Evolutionary conservation across 108 stramenopile genomes (phyloP).

Genomic region (Skeletonema grethae): DNA sequence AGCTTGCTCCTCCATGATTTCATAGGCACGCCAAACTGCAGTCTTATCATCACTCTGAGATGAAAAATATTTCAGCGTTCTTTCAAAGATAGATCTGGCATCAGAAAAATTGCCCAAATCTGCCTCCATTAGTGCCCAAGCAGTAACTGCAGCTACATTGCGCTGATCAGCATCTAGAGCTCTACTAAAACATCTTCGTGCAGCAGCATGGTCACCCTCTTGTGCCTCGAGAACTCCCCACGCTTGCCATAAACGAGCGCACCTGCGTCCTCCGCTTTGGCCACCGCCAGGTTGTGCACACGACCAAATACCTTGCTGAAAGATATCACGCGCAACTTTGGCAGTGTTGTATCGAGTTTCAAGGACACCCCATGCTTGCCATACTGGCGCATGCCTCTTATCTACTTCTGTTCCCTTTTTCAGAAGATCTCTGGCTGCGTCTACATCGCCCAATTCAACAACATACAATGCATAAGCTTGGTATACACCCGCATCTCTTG

Average conservation of each 20-base stretch:
- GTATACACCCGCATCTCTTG: constrained; percentile 82
- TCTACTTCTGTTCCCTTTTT: constrained; percentile 73
- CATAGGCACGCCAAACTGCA: constrained; percentile 74
- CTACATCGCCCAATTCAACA: constrained; percentile 81
- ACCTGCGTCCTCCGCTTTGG: constrained; percentile 82
- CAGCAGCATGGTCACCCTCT: constrained; percentile 81
- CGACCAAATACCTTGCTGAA: constrained; percentile 91
- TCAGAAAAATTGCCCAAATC: constrained; percentile 68
- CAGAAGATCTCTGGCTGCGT: constrained; percentile 78
- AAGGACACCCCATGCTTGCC: constrained; percentile 94
- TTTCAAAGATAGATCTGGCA: constrained; percentile 73
- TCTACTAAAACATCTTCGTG: constrained; percentile 82
- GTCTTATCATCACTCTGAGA: constrained; percentile 74
- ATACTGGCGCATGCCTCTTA: constrained; percentile 84
- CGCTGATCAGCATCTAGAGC: constrained; percentile 88
- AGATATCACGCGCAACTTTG: constrained; percentile 75
- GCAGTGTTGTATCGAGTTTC: constrained; percentile 79
- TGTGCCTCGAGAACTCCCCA: constrained; percentile 88
- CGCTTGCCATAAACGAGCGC: constrained; percentile 89
- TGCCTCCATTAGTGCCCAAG: constrained; percentile 86
- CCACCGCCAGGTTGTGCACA: constrained; percentile 82
- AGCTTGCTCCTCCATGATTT: constrained; percentile 80
- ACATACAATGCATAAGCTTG: constrained; percentile 90
- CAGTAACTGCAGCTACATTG: constrained; percentile 83
- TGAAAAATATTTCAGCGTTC: constrained; percentile 64